Evolutionary conservation across 371 early-diverging fungal species (phyloP).

Genomic region (Blakeslea trispora): DNA sequence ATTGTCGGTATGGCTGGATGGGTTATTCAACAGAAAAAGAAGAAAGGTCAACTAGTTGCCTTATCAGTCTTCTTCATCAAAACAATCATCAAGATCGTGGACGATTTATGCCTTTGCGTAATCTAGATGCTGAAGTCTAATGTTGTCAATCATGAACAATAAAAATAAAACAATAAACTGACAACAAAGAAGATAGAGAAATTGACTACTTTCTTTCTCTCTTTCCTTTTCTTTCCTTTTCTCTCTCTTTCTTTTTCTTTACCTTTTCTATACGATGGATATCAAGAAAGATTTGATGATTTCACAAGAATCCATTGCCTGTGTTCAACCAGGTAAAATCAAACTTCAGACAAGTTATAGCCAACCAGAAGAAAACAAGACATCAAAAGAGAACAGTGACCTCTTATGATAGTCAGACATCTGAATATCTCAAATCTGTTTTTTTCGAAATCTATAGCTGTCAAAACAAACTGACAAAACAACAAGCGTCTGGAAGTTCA

Average conservation of each 20-base stretch:
- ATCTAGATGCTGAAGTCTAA: slow-evolving; percentile 29
- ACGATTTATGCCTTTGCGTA: slow-evolving; percentile 37
- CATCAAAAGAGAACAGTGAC: slow-evolving; percentile 17
- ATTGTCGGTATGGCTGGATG: slow-evolving; percentile 29
- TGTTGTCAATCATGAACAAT: slow-evolving; percentile 6
- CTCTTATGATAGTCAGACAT: slow-evolving; percentile 21
- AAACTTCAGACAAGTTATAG: not conserved
- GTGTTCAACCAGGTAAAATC: slow-evolving; percentile 4
- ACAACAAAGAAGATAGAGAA: no score
- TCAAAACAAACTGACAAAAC: slow-evolving; percentile 30
- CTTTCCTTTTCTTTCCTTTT: no score
- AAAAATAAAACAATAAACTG: not conserved
- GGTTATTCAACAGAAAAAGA: slow-evolving; percentile 27
- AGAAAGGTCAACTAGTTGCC: slow-evolving; percentile 27
- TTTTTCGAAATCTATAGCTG: slow-evolving; percentile 24
- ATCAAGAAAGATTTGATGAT: slow-evolving; percentile 6
- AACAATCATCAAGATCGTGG: slow-evolving; percentile 28
- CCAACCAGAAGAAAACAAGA: not conserved
- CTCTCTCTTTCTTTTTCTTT: slow-evolving; percentile 4
- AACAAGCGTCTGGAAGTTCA: slow-evolving; percentile 27
- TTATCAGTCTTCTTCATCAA: slow-evolving; percentile 30
- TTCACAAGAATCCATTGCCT: not conserved
- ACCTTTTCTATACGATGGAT: not conserved
- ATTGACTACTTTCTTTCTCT: not conserved
- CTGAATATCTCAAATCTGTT: slow-evolving; percentile 21